Percentiles rank a stretch among this genome's conserved stretches.
Evolutionary conservation across 768 basidiomycete genomes (phyloP).

Genomic region (Steccherinum ochraceum): DNA sequence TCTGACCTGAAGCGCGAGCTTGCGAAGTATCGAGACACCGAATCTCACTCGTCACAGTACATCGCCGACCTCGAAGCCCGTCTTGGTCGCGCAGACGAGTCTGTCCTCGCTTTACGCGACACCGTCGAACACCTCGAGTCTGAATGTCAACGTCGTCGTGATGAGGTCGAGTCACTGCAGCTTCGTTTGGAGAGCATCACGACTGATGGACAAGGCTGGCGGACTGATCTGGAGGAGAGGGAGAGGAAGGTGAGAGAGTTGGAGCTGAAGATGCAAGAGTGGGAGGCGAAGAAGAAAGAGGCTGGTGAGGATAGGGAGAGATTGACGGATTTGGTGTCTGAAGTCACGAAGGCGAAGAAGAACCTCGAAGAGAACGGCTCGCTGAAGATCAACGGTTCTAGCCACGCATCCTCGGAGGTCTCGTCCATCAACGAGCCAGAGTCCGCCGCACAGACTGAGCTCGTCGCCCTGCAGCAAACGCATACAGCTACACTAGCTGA

Average conservation of each 20-base stretch:
- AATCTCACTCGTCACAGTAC: constrained; percentile 68
- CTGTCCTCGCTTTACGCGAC: constrained; percentile 58
- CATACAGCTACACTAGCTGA: constrained; percentile 77
- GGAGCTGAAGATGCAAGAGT: constrained; percentile 72
- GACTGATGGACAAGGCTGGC: constrained; percentile 75
- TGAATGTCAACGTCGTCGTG: constrained; percentile 68
- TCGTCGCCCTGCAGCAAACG: constrained; percentile 72
- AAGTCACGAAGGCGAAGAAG: constrained; percentile 65
- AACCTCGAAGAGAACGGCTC: constrained; percentile 48
- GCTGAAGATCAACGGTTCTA: constrained; percentile 15
- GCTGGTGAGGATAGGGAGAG: constrained; percentile 61
- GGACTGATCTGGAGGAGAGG: constrained; percentile 76
- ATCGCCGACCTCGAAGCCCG: constrained; percentile 84
- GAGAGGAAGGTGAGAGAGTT: constrained; percentile 72
- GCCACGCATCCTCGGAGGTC: constrained; percentile 10
- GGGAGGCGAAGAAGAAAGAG: constrained; percentile 66
- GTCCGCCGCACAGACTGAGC: constrained; percentile 48
- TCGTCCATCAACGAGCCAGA: constrained; percentile 26
- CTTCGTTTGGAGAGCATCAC: constrained; percentile 61
- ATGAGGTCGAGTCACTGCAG: constrained; percentile 67
- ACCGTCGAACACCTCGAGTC: constrained; percentile 72
- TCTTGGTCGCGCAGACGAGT: constrained; percentile 73
- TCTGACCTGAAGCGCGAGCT: constrained; percentile 83
- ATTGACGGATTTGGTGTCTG: constrained; percentile 60
- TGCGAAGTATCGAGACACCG: constrained; percentile 65